Evolutionary conservation across 495 filamentous ascomycete genomes (phyloP).

Genomic region (Aspergillus conjunctus): DNA sequence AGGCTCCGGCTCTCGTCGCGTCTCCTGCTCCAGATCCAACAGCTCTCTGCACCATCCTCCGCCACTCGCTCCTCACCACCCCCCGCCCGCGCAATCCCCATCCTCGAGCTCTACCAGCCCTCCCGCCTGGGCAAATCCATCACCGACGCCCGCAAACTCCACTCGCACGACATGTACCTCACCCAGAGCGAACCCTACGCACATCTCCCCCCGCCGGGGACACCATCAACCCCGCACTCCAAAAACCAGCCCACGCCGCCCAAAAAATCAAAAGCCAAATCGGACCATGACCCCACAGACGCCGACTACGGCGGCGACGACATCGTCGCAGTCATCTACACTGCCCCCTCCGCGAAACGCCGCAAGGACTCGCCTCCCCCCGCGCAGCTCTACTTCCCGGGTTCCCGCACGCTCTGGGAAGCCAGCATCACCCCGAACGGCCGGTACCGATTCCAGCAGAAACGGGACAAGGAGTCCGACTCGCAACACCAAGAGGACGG

Average conservation of each 20-base stretch:
- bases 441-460: constrained; percentile 17
- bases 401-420: neutral
- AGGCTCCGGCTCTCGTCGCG: constrained; percentile 36
- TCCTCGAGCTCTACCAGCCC: constrained; percentile 44
- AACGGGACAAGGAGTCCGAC: neutral
- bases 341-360: constrained; percentile 1
- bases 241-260: neutral
- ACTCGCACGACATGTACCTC: constrained; percentile 37
- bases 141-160: constrained; percentile 30
- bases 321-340: constrained; percentile 20
- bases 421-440: constrained; percentile 1
- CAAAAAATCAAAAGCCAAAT: neutral
- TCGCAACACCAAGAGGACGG: neutral
- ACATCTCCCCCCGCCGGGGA: neutral
- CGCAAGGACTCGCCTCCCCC: neutral
- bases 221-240: neutral
- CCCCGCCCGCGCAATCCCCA: constrained; percentile 31
- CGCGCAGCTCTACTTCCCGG: constrained; percentile 16
- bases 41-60: constrained; percentile 23
- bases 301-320: neutral
- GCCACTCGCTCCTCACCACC: constrained; percentile 17
- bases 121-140: constrained; percentile 34
- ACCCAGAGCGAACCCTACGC: constrained; percentile 32
- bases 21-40: constrained; percentile 45
- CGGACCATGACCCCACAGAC: neutral